These are phyloP conservation scores for Rhizoclosmatium globosum DNA, from an alignment of 192 early-diverging fungal species.

Conservation along the genomic window DNA sequence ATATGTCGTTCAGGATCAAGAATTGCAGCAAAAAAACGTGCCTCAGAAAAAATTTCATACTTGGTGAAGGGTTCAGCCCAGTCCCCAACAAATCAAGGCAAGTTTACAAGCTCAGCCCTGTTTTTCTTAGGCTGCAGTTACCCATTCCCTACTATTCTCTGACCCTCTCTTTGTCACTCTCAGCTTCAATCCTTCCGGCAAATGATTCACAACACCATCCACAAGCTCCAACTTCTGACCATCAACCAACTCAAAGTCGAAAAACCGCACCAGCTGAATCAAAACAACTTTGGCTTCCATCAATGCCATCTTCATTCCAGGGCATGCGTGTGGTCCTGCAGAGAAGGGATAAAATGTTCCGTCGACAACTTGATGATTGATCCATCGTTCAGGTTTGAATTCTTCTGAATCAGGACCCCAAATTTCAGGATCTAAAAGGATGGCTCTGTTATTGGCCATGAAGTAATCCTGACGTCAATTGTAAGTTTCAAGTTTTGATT, in stretches of 20 bases:
- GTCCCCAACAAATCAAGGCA: no score
- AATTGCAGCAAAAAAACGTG: no score
- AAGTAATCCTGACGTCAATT: slow-evolving; percentile 27
- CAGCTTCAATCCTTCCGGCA: slow-evolving; percentile 5
- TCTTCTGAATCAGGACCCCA: slow-evolving; percentile 63
- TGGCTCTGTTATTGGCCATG: slow-evolving; percentile 21
- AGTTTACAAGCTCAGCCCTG: no score
- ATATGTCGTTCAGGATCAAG: no score
- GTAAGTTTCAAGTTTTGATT: slow-evolving; percentile 18
- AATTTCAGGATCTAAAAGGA: slow-evolving; percentile 39
- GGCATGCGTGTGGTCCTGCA: slow-evolving; percentile 36
- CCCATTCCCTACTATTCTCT: no score
- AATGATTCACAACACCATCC: slow-evolving; percentile 21
- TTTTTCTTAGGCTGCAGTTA: no score
- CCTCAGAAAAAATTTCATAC: no score
- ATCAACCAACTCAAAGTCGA: slow-evolving; percentile 11
- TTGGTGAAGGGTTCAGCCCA: no score
- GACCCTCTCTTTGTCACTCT: not conserved
- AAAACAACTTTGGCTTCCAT: slow-evolving; percentile 21
- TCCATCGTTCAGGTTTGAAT: slow-evolving; percentile 66
- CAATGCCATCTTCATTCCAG: slow-evolving; percentile 32
- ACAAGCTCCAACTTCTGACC: not conserved
- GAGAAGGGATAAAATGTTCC: slow-evolving; percentile 42
- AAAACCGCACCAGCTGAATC: slow-evolving; percentile 13
- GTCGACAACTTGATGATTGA: not conserved